Evolutionary conservation across 2,329 filamentous ascomycete species (phyloP).

Genomic region (Helminthosporium solani): DNA sequence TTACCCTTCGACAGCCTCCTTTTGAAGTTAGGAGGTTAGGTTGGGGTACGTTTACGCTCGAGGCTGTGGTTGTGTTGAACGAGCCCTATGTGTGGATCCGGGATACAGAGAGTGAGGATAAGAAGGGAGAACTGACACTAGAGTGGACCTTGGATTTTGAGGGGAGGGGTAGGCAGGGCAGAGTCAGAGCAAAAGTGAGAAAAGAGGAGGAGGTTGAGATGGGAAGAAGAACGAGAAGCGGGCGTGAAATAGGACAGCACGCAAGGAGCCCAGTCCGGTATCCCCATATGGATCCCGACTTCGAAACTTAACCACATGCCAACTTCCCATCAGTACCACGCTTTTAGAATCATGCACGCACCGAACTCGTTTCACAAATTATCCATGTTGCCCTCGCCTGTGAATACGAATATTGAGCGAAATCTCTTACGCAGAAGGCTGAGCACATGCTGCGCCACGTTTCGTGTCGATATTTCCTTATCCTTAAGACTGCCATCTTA

Average conservation of each 20-base stretch:
- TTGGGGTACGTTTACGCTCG: slow-evolving; percentile 48
- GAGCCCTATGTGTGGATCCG: slow-evolving; percentile 48
- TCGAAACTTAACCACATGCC: neutral
- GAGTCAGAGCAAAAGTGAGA: slow-evolving; percentile 45
- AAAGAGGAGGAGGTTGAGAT: slow-evolving; percentile 5
- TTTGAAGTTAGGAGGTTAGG: slow-evolving; percentile 45
- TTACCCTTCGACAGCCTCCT: slow-evolving; percentile 40
- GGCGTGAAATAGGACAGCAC: neutral
- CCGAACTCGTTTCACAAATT: too few species aligned
- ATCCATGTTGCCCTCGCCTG: too few species aligned
- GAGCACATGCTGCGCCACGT: too few species aligned
- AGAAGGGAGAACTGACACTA: slow-evolving; percentile 38
- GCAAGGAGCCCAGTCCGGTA: slow-evolving; percentile 1
- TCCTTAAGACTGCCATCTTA: too few species aligned
- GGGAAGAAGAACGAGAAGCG: neutral
- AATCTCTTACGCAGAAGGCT: too few species aligned
- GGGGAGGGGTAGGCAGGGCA: slow-evolving; percentile 43
- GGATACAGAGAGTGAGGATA: slow-evolving; percentile 37
- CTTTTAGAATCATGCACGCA: too few species aligned
- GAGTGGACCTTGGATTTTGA: slow-evolving; percentile 48
- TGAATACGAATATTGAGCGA: too few species aligned
- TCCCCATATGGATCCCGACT: slow-evolving; percentile 4
- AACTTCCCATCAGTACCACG: too few species aligned
- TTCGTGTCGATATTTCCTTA: too few species aligned
- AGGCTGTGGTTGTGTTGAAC: slow-evolving; percentile 45